Percentiles rank a stretch among this genome's conserved stretches.
These are phyloP conservation scores for Thielaviopsis ethacetica DNA, from an alignment of 2,329 filamentous ascomycete genomes.

Conservation along the genomic window DNA sequence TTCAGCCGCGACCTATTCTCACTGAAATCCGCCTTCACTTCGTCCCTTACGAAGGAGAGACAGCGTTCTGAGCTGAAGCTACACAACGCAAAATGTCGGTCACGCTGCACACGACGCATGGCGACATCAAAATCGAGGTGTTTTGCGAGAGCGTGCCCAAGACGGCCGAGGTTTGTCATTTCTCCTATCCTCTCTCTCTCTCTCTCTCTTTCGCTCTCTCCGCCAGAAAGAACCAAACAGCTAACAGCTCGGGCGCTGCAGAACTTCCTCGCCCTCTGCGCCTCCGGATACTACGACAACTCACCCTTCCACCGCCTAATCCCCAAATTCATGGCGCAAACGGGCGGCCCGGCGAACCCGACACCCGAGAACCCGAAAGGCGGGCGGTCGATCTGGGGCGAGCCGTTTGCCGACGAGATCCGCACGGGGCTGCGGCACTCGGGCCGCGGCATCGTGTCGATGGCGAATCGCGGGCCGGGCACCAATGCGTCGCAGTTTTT, in stretches of 20 bases:
- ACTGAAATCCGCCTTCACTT: neutral
- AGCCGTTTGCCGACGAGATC: conserved; percentile 67
- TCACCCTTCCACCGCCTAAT: conserved; percentile 71
- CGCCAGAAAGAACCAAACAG: neutral
- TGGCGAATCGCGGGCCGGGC: conserved; percentile 61
- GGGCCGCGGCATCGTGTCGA: conserved; percentile 52
- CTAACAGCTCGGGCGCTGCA: conserved; percentile 18
- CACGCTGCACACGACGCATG: conserved; percentile 71
- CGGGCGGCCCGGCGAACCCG: conserved; percentile 44
- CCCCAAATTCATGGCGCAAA: conserved; percentile 66
- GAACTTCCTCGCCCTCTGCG: conserved; percentile 81
- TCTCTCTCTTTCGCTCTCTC: neutral
- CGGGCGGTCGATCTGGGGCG: conserved; percentile 58
- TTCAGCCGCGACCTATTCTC: neutral
- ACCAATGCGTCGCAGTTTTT: conserved; percentile 75
- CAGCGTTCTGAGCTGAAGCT: neutral
- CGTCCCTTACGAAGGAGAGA: no score
- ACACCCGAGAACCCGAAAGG: conserved; percentile 46
- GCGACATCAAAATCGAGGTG: conserved; percentile 86
- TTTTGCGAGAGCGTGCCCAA: conserved; percentile 93
- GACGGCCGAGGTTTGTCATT: conserved; percentile 48
- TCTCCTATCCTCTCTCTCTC: neutral
- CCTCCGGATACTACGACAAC: conserved; percentile 57
- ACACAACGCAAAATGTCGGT: conserved; percentile 35
- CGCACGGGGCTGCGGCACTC: conserved; percentile 52